Base-by-base conservation (phyloP, 495 filamentous ascomycete genomes). In the Saxophila tyrrhenica region DNA sequence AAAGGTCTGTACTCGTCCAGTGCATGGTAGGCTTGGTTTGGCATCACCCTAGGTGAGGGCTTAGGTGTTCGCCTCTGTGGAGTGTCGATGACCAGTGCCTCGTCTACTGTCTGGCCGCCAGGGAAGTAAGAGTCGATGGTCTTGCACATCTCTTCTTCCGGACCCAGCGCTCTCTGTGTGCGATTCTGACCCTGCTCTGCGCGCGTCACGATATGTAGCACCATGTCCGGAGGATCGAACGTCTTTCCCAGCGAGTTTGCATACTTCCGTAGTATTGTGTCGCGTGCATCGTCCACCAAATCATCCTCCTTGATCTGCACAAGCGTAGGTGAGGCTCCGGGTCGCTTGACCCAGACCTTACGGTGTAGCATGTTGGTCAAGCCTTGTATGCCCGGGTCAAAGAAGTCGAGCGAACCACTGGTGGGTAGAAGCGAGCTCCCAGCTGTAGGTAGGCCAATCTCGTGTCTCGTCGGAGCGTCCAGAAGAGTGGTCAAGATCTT, bases 321-420 rank as follows among this genome's bases (percentile, higher is more conserved):
- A 59, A 89, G 71, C 22, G 92, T 98, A 52, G 92, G 82, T 39
- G 90, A 95, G 41, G 80, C 87, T 54, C 82, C 78, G 13, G 83
- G 83, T 56, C 92, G 76, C 71, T 83, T 90, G 59, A 97, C 92
- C 92, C 92, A 98, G 56, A 97, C 81, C 75, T 92, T 95, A 64
- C 87, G 78, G 41, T 78, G 78, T 53, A 79, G 69, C 80, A 86
- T 85, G 39, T 60, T 64, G 38, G 72, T 65, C 54, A 64, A 47
- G 46, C 65, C 59, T 61, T 54, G 43, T 17, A 60, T 39, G 42
- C 41, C 59, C 2, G 56, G 56, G 2, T 50, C 51, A 32, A 61
- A 58, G 48, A 20, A 51, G 39, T 55, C 49, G 21, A 45, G 3
- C 9, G 53, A 11, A 17, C 13, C 23, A 54, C 41, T 23, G 8